These are phyloP conservation scores for Ceratocystis destructans DNA, from an alignment of 2,329 filamentous ascomycete genomes.

Conservation along the genomic window DNA sequence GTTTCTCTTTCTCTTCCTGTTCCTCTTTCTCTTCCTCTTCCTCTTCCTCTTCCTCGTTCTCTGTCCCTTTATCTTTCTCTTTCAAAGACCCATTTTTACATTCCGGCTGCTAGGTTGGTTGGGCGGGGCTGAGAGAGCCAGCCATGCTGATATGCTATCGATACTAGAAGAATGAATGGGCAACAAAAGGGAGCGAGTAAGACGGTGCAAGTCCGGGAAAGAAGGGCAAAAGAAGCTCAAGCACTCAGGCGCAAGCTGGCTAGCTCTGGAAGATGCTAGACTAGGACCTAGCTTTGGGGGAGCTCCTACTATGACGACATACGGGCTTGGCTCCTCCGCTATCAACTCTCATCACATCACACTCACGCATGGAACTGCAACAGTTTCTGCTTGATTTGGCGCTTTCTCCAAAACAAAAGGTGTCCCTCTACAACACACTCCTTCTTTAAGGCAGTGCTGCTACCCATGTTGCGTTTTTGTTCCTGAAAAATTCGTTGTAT, in stretches of 20 bases:
- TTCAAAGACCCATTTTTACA: background rate
- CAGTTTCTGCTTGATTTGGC: background rate
- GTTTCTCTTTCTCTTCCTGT: background rate
- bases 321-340: background rate
- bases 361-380: background rate
- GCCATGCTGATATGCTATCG: background rate
- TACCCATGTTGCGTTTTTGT: background rate
- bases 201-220: background rate
- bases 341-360: background rate
- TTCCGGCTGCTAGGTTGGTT: background rate
- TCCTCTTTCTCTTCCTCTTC: background rate
- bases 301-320: background rate
- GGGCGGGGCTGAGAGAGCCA: background rate
- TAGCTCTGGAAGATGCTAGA: no score
- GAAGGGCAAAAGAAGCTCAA: background rate
- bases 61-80: background rate
- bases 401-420: background rate
- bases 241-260: background rate
- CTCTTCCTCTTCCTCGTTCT: background rate
- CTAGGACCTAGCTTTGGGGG: background rate
- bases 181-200: background rate
- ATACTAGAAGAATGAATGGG: background rate
- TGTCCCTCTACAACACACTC: background rate
- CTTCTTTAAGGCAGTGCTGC: background rate
- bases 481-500: constrained; percentile 4